Evolutionary conservation across 169 alveolate genomes (phyloP).

Genomic region (Fabrea salina): DNA sequence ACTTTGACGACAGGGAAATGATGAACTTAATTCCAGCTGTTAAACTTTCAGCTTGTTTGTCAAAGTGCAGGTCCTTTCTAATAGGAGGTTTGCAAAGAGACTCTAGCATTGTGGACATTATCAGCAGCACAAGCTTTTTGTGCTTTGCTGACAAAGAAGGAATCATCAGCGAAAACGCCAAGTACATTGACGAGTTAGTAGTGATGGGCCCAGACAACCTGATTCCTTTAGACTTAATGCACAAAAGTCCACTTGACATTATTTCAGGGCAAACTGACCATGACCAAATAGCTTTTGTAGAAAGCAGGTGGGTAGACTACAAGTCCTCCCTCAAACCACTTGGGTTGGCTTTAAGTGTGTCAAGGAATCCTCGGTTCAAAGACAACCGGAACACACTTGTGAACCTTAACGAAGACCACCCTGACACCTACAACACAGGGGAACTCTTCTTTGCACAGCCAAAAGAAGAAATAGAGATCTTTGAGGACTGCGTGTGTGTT

Average conservation of each 20-base stretch:
- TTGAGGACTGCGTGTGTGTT: constrained; percentile 34
- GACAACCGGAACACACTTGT: neutral
- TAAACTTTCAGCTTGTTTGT: neutral
- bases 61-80: constrained; percentile 15
- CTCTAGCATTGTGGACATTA: neutral
- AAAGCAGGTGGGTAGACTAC: neutral
- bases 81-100: constrained; percentile 33
- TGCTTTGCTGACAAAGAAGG: constrained; percentile 58
- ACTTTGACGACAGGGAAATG: constrained; percentile 16
- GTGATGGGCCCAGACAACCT: constrained; percentile 39
- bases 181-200: constrained; percentile 47
- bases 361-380: neutral
- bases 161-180: constrained; percentile 41
- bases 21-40: neutral
- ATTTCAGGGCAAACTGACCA: constrained; percentile 31
- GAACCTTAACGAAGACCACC: constrained; percentile 25
- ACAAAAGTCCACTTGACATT: constrained; percentile 26
- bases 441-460: constrained; percentile 14
- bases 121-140: neutral
- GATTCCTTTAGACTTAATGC: constrained; percentile 44
- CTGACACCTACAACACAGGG: neutral
- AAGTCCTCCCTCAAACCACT: constrained; percentile 28
- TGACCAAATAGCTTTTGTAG: constrained; percentile 30
- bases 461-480: constrained; percentile 33
- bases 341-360: neutral